Evolutionary conservation across 352 stramenopile genomes (phyloP).

Genomic region (Pythium volutum): DNA sequence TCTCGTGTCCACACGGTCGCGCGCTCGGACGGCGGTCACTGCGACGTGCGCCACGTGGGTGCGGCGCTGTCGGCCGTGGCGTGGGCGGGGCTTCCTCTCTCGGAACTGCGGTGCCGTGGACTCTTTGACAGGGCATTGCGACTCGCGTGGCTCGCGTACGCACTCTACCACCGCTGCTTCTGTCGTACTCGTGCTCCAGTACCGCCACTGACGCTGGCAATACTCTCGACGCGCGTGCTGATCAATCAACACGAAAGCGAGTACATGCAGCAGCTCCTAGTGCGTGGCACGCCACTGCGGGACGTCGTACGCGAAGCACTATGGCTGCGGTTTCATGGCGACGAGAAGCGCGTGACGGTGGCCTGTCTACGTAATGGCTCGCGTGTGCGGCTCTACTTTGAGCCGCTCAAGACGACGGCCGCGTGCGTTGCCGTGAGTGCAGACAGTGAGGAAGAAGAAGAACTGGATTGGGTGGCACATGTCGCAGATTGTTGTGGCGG

Average conservation of each 20-base stretch:
- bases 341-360: neutral
- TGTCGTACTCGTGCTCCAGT: neutral
- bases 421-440: too few species aligned
- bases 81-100: neutral
- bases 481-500: neutral
- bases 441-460: neutral
- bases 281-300: slow-evolving; percentile 1
- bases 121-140: neutral
- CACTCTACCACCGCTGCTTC: neutral
- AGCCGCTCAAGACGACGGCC: neutral
- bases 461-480: neutral
- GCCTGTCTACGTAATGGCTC: neutral
- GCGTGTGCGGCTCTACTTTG: neutral
- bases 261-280: neutral
- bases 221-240: neutral
- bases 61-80: slow-evolving; percentile 5
- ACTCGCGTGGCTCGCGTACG: slow-evolving; percentile 5
- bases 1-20: too few species aligned
- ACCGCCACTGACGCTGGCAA: neutral
- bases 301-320: slow-evolving; percentile 1
- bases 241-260: neutral
- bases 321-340: neutral
- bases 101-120: neutral
- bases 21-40: too few species aligned
- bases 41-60: neutral